Conservation (phyloP, 139 green algal genomes). For the Pleodorina starrii region DNA sequence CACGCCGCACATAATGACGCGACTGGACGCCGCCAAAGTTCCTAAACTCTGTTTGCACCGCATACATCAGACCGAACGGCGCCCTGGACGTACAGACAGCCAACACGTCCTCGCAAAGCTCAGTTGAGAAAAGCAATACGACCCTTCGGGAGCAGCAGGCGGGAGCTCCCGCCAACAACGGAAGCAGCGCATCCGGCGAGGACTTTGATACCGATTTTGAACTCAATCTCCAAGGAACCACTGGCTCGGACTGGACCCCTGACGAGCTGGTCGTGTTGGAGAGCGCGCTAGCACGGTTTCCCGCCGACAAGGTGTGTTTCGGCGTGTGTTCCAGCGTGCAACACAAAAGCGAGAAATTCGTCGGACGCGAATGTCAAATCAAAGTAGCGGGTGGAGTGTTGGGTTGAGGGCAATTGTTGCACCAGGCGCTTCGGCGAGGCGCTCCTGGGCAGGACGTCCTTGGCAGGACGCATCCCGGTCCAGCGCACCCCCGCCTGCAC, state of each 20-base stretch:
- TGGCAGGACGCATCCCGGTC: too few species aligned
- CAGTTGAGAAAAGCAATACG: slow-evolving; percentile 33
- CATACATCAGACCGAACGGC: not conserved
- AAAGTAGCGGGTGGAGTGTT: too few species aligned
- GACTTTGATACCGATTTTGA: slow-evolving; percentile 45
- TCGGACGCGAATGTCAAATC: too few species aligned
- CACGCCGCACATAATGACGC: not conserved
- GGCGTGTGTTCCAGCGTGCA: too few species aligned
- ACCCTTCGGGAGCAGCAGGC: slow-evolving; percentile 6
- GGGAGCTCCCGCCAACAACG: slow-evolving; percentile 11
- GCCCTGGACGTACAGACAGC: not conserved
- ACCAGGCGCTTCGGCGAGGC: too few species aligned
- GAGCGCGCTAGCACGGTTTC: slow-evolving; percentile 30
- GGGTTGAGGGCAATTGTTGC: too few species aligned
- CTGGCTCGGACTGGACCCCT: slow-evolving; percentile 47
- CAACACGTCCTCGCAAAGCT: slow-evolving; percentile 26
- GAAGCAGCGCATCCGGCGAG: slow-evolving; percentile 23
- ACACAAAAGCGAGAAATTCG: too few species aligned
- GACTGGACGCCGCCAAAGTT: slow-evolving; percentile 3
- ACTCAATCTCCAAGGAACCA: slow-evolving; percentile 34
- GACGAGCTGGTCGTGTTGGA: slow-evolving; percentile 41
- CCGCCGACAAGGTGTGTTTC: slow-evolving; percentile 49
- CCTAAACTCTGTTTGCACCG: not conserved
- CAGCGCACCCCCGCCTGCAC: too few species aligned
- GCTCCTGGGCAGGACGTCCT: too few species aligned